A percentile compares a stretch with the other conserved stretches of the same genome.
Evolutionary conservation across 2,329 filamentous ascomycete genomes (phyloP).

Genomic region (Alternaria conjuncta): DNA sequence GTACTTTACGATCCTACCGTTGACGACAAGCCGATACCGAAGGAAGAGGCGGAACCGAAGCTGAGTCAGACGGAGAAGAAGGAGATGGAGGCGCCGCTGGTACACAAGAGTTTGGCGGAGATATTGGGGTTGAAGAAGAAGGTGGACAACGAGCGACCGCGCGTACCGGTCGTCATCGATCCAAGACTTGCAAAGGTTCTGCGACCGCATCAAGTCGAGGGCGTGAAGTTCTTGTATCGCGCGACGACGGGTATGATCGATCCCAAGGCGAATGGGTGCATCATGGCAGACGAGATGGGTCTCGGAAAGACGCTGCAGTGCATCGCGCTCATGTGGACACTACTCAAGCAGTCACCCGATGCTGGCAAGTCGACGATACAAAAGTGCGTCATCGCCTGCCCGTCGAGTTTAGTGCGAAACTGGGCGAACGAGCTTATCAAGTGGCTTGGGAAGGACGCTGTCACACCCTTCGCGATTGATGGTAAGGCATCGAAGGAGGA

Average conservation of each 20-base stretch:
- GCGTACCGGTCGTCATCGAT: slow-evolving; percentile 97
- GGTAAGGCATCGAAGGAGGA: slow-evolving; percentile 96
- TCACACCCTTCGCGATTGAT: slow-evolving; percentile 93
- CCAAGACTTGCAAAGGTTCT: slow-evolving; percentile 86
- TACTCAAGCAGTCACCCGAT: slow-evolving; percentile 93
- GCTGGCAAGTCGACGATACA: slow-evolving; percentile 94
- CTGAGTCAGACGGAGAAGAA: slow-evolving; percentile 56
- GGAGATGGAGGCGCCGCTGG: slow-evolving; percentile 74
- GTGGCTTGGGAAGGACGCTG: slow-evolving; percentile 91
- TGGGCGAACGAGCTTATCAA: slow-evolving; percentile 98
- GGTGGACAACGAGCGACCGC: slow-evolving; percentile 80
- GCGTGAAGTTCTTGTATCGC: slow-evolving; percentile 95
- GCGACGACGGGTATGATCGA: slow-evolving; percentile 97
- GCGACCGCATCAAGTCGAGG: slow-evolving; percentile 95
- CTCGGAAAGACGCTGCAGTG: slow-evolving; percentile 97
- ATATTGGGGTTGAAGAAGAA: slow-evolving; percentile 94
- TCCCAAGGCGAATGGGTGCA: slow-evolving; percentile 91
- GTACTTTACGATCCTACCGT: slow-evolving; percentile 95
- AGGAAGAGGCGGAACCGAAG: slow-evolving; percentile 57
- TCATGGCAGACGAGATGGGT: slow-evolving; percentile 99
- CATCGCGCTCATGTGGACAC: slow-evolving; percentile 94
- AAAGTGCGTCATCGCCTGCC: slow-evolving; percentile 96
- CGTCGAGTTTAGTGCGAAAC: slow-evolving; percentile 93
- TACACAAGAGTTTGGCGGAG: slow-evolving; percentile 94
- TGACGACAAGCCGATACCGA: slow-evolving; percentile 73